Conservation (phyloP, 148 eudicot genomes). For the Rhododendron mucronatum region DNA sequence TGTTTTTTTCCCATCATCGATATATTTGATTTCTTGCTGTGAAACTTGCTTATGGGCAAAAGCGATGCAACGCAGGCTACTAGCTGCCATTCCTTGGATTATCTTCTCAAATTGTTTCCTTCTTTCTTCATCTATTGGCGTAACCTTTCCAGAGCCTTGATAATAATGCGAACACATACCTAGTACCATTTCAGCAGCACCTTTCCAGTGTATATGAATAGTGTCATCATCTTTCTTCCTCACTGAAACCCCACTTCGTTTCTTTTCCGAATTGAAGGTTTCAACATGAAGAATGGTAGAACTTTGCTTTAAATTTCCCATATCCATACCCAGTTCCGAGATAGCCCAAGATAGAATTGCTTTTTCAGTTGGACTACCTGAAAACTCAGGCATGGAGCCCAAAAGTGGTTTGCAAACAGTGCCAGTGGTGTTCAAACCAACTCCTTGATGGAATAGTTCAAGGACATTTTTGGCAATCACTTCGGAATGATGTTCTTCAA, state of each 20-base stretch:
- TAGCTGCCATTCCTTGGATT: conserved; percentile 82
- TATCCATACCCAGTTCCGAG: conserved; percentile 57
- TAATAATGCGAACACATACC: conserved; percentile 53
- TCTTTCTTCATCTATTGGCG: conserved; percentile 34
- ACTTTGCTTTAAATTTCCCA: conserved; percentile 41
- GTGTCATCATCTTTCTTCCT: conserved; percentile 35
- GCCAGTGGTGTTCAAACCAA: conserved; percentile 73
- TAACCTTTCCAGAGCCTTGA: conserved; percentile 28
- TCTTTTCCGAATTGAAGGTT: conserved; percentile 76
- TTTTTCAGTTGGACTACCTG: conserved; percentile 87
- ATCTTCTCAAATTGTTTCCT: conserved; percentile 42
- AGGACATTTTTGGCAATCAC: conserved; percentile 26
- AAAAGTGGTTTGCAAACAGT: conserved; percentile 40
- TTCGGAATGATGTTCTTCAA: conserved; percentile 15
- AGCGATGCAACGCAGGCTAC: conserved; percentile 87
- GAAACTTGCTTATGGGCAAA: conserved; percentile 54
- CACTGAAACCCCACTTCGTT: conserved; percentile 64
- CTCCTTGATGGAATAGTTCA: conserved; percentile 56
- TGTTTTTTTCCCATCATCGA: conserved; percentile 14
- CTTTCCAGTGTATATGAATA: conserved; percentile 73
- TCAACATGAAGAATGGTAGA: conserved; percentile 53
- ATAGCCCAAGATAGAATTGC: conserved; percentile 85
- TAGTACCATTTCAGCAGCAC: conserved; percentile 80
- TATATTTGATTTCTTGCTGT: conserved; percentile 19
- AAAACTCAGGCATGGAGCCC: conserved; percentile 44